Base-by-base conservation (phyloP, 2,329 filamentous ascomycete species). In the Chaetomiaceae sp. region DNA sequence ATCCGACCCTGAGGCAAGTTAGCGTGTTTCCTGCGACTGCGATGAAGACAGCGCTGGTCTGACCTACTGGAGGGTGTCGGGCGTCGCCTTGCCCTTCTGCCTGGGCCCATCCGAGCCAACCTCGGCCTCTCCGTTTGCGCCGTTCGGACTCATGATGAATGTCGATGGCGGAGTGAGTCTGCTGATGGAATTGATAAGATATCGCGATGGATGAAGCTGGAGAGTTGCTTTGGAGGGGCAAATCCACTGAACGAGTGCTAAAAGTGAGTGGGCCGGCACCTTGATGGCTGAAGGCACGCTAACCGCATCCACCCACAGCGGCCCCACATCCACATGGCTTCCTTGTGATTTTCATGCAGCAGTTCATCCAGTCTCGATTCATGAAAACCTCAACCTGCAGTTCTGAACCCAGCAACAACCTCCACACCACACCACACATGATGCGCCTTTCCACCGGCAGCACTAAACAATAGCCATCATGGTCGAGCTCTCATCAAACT, bases 71-170 rank as follows among this genome's bases (percentile, higher is more conserved):
- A 97, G 78, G 27, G 91, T 92, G 63, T 90, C 87, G 58, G 94
- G 75, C 33, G 91, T 96, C 62, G 91, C 91, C 66, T 85, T 85
- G 52, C 91, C 87, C 68, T 86, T 95, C 70, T 92, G 74, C 40
- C 78, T 75, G 2, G 80, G 79, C 33, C 75, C 77, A 58, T 81
- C 77, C 15, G 80, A 77, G 40, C 82, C 82, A 12, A 82, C 80
- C 15, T 76, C 66, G 19, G 76, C 66, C 61, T 85, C 81, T 33
- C 76, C 75, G 54, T 71, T 72, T 23, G 73, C 69, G 37, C 71
- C 73, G 51, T 74, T 73, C 15, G 73, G 75, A 55, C 73, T 76
- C 81, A 84, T 84, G 74, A 55, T 60, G 36, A 69, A 61, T 60
- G 47, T 57, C 42, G 59, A 54, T 61, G 55, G 53, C 42, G 55